These are phyloP conservation scores for Geosmithia putterillii DNA, from an alignment of 2,329 filamentous ascomycete genomes.

Conservation along the genomic window DNA sequence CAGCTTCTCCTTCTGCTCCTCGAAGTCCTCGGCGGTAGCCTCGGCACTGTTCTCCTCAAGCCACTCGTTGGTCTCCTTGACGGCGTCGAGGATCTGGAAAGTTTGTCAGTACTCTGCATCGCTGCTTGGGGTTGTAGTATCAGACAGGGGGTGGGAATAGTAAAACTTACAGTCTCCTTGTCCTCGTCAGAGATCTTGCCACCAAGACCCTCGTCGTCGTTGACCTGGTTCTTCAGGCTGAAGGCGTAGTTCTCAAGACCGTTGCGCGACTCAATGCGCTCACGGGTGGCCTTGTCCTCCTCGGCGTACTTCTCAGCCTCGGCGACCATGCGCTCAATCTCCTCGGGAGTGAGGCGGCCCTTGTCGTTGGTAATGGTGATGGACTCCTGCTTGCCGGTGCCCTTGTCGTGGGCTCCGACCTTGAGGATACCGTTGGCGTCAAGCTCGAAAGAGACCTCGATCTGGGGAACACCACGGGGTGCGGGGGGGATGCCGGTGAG, in stretches of 20 bases:
- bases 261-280: slow-evolving; percentile 94
- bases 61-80: slow-evolving; percentile 97
- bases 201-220: slow-evolving; percentile 90
- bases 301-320: slow-evolving; percentile 98
- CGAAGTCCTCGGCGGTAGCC: slow-evolving; percentile 85
- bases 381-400: slow-evolving; percentile 90
- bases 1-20: slow-evolving; percentile 99
- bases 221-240: slow-evolving; percentile 98
- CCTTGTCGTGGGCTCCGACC: slow-evolving; percentile 94
- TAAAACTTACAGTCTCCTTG: slow-evolving; percentile 75
- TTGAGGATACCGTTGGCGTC: slow-evolving; percentile 98
- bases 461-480: slow-evolving; percentile 92
- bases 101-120: slow-evolving; percentile 21
- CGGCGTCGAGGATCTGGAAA: slow-evolving; percentile 69
- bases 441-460: slow-evolving; percentile 95
- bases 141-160: not conserved
- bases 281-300: slow-evolving; percentile 95
- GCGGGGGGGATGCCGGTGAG: slow-evolving; percentile 91
- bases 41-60: slow-evolving; percentile 86
- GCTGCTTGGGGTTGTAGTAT: not conserved
- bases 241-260: slow-evolving; percentile 98
- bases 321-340: slow-evolving; percentile 98
- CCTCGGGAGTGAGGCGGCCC: slow-evolving; percentile 88
- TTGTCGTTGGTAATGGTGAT: slow-evolving; percentile 99
- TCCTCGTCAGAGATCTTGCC: slow-evolving; percentile 98